Evolutionary conservation across 441 rosid species (phyloP), one percentile per base, ranked within the genome.

Genomic region (Jatropha podagrica): DNA sequence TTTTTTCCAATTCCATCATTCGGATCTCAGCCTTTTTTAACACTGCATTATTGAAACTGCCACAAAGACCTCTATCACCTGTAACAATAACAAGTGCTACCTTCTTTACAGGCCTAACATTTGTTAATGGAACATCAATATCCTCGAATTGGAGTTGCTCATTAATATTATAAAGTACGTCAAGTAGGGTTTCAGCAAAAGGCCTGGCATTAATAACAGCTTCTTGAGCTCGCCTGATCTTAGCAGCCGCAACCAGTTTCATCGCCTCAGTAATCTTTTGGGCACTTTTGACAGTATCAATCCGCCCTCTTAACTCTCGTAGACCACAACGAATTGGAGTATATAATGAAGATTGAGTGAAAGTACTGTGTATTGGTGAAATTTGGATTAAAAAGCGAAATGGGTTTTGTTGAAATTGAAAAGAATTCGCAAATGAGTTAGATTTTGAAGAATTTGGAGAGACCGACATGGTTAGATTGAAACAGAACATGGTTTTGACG

Each of bases 241-340:
- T 89, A 0, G 96, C 96, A 5, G 97, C 96, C 0, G 98, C 94
- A 10, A 92, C 92, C 26, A 92, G 89, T 76, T 90, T 92, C 94
- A 92, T 94, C 2, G 97, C 96, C 81, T 92, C 94, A 0, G 98
- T 94, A 85, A 92, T 89, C 85, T 89, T 92, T 75, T 88, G 93
- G 5, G 94, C 87, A 86, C 80, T 89, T 80, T 87, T 90, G 59
- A 92, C 96, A 0, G 91, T 83, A 65, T 81, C 86, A 75, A 92
- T 92, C 41, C 91, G 88, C 15, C 82, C 85, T 72, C 90, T 80
- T 15, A 92, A 84, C 74, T 94, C 95, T 23, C 93, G 91, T 3
- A 90, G 88, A 63, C 93, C 84, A 27, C 96, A 85, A 10, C 79
- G 88, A 83, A 92, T 72, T 3, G 80, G 80, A 63, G 85, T 38